Percentiles rank a stretch among this genome's conserved stretches.
These are phyloP conservation scores for Penicillium paxilli DNA, from an alignment of 495 filamentous ascomycete genomes.

Conservation along the genomic window DNA sequence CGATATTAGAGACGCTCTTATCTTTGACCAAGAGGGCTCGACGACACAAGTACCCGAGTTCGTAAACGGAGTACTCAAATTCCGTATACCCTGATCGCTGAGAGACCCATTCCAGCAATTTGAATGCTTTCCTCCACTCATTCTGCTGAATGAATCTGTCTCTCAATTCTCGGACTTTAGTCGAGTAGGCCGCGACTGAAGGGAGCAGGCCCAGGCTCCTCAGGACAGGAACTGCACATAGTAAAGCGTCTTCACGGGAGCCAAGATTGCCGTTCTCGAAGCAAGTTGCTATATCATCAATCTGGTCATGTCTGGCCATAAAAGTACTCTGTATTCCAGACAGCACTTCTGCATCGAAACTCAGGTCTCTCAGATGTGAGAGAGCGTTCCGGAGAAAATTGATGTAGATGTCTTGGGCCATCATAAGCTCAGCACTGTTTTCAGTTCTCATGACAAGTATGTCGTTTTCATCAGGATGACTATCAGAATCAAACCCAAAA, in stretches of 20 bases:
- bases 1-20: constrained; percentile 10
- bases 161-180: constrained; percentile 11
- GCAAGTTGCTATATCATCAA: constrained; percentile 27
- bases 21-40: constrained; percentile 20
- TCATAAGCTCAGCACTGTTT: constrained; percentile 28
- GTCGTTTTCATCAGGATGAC: constrained; percentile 7
- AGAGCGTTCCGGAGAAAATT: constrained; percentile 26
- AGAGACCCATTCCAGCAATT: constrained; percentile 28
- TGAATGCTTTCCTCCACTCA: constrained; percentile 28
- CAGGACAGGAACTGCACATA: constrained; percentile 36
- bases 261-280: constrained; percentile 28
- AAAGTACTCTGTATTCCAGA: constrained; percentile 20
- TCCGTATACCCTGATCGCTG: constrained; percentile 22
- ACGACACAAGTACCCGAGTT: constrained; percentile 31
- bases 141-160: constrained; percentile 1
- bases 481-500: constrained; percentile 23
- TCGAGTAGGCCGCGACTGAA: no score
- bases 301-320: constrained; percentile 15
- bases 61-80: constrained; percentile 27
- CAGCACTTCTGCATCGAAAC: no score
- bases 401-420: constrained; percentile 41
- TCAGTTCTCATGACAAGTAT: constrained; percentile 27
- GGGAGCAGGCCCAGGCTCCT: constrained; percentile 19
- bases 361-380: no score
- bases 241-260: constrained; percentile 34